Evolutionary conservation across 495 filamentous ascomycete species (phyloP).

Genomic region (Daldinia grandis): DNA sequence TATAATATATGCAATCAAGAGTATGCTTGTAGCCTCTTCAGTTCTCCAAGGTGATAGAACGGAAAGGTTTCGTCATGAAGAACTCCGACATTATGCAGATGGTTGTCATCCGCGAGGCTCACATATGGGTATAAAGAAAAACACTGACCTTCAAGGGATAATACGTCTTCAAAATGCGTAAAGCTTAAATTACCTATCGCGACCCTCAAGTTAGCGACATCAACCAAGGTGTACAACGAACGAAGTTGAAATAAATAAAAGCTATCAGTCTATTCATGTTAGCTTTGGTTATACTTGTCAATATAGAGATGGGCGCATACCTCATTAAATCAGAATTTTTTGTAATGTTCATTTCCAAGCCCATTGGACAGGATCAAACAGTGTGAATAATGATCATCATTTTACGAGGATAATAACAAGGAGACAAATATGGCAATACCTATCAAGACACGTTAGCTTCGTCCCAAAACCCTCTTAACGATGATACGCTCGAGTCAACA

Average conservation of each 20-base stretch:
- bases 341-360: slow-evolving; percentile 77
- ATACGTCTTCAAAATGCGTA: background rate
- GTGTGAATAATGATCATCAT: slow-evolving; percentile 87
- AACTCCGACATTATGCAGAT: slow-evolving; percentile 82
- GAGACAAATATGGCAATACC: slow-evolving; percentile 51
- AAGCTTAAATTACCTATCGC: slow-evolving; percentile 46
- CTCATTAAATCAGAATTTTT: slow-evolving; percentile 99
- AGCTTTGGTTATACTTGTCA: slow-evolving; percentile 46
- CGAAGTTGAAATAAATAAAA: background rate
- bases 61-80: slow-evolving; percentile 69
- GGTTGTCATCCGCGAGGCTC: slow-evolving; percentile 77
- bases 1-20: slow-evolving; percentile 14
- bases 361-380: slow-evolving; percentile 82
- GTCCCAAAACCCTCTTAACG: slow-evolving; percentile 13
- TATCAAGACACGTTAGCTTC: slow-evolving; percentile 49
- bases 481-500: background rate
- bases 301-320: slow-evolving; percentile 57
- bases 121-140: slow-evolving; percentile 10
- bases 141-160: slow-evolving; percentile 21
- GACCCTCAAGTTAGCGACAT: slow-evolving; percentile 32
- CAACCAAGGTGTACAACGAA: slow-evolving; percentile 7
- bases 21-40: slow-evolving; percentile 61
- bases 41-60: slow-evolving; percentile 92
- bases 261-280: slow-evolving; percentile 51
- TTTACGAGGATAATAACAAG: slow-evolving; percentile 35